Evolutionary conservation across 768 basidiomycete genomes (phyloP), one percentile per base, ranked within the genome.

Genomic region (Boletus sp.): DNA sequence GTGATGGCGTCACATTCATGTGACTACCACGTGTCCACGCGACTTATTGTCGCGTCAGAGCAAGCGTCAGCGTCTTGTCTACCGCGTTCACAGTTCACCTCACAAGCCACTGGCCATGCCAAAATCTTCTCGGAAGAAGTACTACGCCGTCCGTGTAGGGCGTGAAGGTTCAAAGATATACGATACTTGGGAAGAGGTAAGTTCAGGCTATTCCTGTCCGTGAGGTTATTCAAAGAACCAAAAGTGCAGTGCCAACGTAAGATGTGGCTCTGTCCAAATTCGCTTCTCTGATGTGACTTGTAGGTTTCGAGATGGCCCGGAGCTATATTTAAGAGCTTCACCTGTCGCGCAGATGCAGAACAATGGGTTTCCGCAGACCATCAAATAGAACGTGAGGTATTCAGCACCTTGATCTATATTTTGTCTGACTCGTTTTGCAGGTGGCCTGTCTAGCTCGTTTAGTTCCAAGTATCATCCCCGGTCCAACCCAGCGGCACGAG

Each of bases 101-200:
- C 7, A 8, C 29, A 13, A 15, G 7, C 9, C 29, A 40, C 23
- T 41, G 9, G 4, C 39, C 21, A 75, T 75, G 68, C 62, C 67
- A 23, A 74, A 70, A 46, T 57, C 61, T 37, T 4, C 54, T 10
- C 55, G 65, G 25, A 70, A 65, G 17, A 85, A 83, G 57, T 85
- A 70, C 57, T 88, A 87, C 50, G 87, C 86, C 4, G 85, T 88
- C 1, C 70, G 74, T 35, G 68, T 75, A 37, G 87, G 87, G 2
- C 72, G 82, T 27, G 72, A 79, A 54, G 86, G 83, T 2, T 79
- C 82, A 0, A 77, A 72, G 35, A 78, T 88, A 15, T 87, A 84
- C 46, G 61, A 66, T 1, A 76, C 72, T 14, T 88, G 87, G 87
- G 75, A 79, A 25, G 80, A 85, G 72, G 87, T 82, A 58, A 53